phyloP scores from a whole-genome alignment of 2,329 filamentous ascomycete genomes.

The Exophiala lecanii-corni region DNA sequence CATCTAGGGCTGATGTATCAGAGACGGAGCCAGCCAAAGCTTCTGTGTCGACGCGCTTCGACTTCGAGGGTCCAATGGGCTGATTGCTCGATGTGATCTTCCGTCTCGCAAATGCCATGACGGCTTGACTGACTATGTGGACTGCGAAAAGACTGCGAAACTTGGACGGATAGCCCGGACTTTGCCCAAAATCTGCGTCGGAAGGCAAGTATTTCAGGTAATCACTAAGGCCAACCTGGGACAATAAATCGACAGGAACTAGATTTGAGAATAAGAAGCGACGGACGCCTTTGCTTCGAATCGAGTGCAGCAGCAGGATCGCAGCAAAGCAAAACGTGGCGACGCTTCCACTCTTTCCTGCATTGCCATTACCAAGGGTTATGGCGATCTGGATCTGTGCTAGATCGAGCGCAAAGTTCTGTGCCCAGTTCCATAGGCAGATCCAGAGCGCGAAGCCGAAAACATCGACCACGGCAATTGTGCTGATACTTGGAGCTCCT shows the following conservation, averaged over 20 bases:
- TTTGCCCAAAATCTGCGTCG: constrained; percentile 37
- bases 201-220: constrained; percentile 40
- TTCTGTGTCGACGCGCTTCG: constrained; percentile 43
- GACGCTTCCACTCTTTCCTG: constrained; percentile 43
- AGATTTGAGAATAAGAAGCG: constrained; percentile 47
- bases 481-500: constrained; percentile 79
- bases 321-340: constrained; percentile 43
- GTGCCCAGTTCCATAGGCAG: constrained; percentile 79
- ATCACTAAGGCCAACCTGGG: constrained; percentile 39
- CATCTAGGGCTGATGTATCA: constrained; percentile 40
- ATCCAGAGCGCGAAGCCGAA: constrained; percentile 82
- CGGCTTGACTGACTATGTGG: constrained; percentile 46
- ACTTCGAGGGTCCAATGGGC: constrained; percentile 36
- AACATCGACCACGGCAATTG: constrained; percentile 76
- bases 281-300: constrained; percentile 43
- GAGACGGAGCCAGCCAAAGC: constrained; percentile 41
- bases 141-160: constrained; percentile 45
- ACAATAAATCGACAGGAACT: constrained; percentile 41
- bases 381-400: constrained; percentile 92
- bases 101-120: constrained; percentile 44
- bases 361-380: constrained; percentile 74
- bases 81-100: constrained; percentile 41
- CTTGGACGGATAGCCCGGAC: constrained; percentile 37
- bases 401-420: constrained; percentile 82
- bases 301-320: constrained; percentile 42